phyloP scores from a whole-genome alignment of 176 grass and related monocot genomes.

The Triticum urartu region DNA sequence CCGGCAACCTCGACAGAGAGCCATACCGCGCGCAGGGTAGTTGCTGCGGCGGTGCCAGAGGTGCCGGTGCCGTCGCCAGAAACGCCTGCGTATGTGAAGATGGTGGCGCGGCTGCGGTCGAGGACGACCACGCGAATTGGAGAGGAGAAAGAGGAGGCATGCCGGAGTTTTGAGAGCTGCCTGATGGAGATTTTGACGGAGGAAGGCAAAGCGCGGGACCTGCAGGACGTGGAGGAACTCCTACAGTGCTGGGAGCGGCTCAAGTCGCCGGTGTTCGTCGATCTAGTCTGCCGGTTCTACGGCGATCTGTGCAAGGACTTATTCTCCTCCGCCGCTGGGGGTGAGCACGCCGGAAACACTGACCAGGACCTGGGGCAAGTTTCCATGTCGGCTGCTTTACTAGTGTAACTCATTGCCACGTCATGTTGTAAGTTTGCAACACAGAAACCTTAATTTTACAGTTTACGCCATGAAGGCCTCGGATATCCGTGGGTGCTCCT shows the following conservation, averaged over 20 bases:
- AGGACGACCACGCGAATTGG: not conserved
- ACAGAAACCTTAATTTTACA: not conserved
- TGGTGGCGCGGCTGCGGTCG: conserved; percentile 44
- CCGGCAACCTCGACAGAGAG: not conserved
- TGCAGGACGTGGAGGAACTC: conserved; percentile 77
- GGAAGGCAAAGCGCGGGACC: conserved; percentile 60
- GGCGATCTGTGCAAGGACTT: conserved; percentile 68
- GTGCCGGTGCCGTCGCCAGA: conserved; percentile 41
- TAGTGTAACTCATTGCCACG: not conserved
- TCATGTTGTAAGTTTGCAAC: not conserved
- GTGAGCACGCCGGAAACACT: not conserved
- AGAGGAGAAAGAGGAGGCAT: conserved; percentile 31
- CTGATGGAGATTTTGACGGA: conserved; percentile 70
- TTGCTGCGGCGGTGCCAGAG: not conserved
- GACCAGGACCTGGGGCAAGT: not conserved
- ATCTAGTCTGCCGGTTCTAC: conserved; percentile 68
- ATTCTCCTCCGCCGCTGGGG: conserved; percentile 14
- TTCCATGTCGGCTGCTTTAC: not conserved
- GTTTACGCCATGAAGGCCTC: too few relatives aligned
- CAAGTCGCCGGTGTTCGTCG: conserved; percentile 69
- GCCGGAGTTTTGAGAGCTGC: conserved; percentile 61
- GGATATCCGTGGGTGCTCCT: too few relatives aligned
- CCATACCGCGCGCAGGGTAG: not conserved
- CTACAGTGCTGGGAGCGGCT: conserved; percentile 64
- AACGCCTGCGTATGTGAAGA: conserved; percentile 53